Conservation (phyloP, 495 filamentous ascomycete species). For the Xylaria castorea region DNA sequence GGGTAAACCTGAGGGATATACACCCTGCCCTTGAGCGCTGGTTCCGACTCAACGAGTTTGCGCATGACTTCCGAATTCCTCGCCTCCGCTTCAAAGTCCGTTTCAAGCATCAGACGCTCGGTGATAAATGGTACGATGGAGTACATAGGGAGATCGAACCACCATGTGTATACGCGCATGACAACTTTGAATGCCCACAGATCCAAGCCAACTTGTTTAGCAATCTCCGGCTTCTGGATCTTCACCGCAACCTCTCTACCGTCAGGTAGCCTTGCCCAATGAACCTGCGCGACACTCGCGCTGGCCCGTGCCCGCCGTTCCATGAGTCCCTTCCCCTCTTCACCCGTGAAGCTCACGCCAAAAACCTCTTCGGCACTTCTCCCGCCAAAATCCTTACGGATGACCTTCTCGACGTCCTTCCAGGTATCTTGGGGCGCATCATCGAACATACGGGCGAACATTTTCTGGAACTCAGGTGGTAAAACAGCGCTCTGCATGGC, state of each 20-base stretch:
- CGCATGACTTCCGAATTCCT: slow-evolving; percentile 86
- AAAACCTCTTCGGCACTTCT: slow-evolving; percentile 85
- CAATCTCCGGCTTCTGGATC: slow-evolving; percentile 95
- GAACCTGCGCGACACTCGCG: slow-evolving; percentile 94
- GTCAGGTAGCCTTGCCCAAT: slow-evolving; percentile 86
- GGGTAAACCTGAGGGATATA: slow-evolving; percentile 87
- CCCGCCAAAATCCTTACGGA: slow-evolving; percentile 85
- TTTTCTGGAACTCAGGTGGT: slow-evolving; percentile 90
- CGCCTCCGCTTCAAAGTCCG: slow-evolving; percentile 92
- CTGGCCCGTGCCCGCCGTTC: slow-evolving; percentile 85
- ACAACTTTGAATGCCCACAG: slow-evolving; percentile 93
- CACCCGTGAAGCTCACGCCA: slow-evolving; percentile 77
- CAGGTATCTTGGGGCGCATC: slow-evolving; percentile 96
- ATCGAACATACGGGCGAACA: slow-evolving; percentile 97
- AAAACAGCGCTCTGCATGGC: slow-evolving; percentile 96
- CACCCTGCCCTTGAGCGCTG: slow-evolving; percentile 76
- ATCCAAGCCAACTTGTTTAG: slow-evolving; percentile 88
- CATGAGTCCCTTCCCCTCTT: slow-evolving; percentile 75
- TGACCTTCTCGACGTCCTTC: slow-evolving; percentile 84
- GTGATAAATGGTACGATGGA: slow-evolving; percentile 87
- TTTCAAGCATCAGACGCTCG: slow-evolving; percentile 86
- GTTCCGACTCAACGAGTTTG: slow-evolving; percentile 74
- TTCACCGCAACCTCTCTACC: slow-evolving; percentile 93
- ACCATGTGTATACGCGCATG: slow-evolving; percentile 73
- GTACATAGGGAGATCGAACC: slow-evolving; percentile 90